Conservation (phyloP, 1,284 basidiomycete species). For the Taiwanofungus camphoratus region DNA sequence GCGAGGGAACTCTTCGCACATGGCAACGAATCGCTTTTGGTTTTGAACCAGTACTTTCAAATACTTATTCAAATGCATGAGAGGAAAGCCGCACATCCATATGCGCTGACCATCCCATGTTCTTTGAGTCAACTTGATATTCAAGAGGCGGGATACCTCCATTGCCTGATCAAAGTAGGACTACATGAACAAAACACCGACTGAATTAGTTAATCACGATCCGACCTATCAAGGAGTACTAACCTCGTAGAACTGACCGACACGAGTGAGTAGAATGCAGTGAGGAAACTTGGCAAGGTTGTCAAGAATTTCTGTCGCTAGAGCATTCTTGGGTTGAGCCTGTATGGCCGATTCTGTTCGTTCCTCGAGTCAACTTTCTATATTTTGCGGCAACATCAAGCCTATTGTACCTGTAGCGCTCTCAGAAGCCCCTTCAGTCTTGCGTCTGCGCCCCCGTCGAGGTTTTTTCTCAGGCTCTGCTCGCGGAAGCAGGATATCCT, state of each 20-base stretch:
- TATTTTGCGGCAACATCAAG: too few species aligned
- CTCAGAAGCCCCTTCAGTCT: neutral
- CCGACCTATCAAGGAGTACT: constrained; percentile 7
- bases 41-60: constrained; percentile 83
- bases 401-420: neutral
- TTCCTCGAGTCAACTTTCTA: too few species aligned
- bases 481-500: too few species aligned
- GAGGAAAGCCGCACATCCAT: constrained; percentile 86
- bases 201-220: too few species aligned
- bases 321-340: constrained; percentile 42
- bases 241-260: constrained; percentile 95
- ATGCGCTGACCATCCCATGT: constrained; percentile 66
- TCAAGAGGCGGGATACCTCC: constrained; percentile 70
- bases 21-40: constrained; percentile 77
- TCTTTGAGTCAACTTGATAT: constrained; percentile 75
- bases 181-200: constrained; percentile 35
- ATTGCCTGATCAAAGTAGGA: constrained; percentile 91
- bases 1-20: constrained; percentile 84
- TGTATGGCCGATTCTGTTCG: too few species aligned
- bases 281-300: constrained; percentile 80
- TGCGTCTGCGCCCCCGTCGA: constrained; percentile 1
- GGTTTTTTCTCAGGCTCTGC: neutral
- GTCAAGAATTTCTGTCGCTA: constrained; percentile 65
- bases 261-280: constrained; percentile 84
- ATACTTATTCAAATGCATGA: constrained; percentile 81